A percentile compares a stretch with the other conserved stretches of the same genome.
These are phyloP conservation scores for Paecilomyces sp. DNA, from an alignment of 2,329 filamentous ascomycete genomes.

Conservation along the genomic window DNA sequence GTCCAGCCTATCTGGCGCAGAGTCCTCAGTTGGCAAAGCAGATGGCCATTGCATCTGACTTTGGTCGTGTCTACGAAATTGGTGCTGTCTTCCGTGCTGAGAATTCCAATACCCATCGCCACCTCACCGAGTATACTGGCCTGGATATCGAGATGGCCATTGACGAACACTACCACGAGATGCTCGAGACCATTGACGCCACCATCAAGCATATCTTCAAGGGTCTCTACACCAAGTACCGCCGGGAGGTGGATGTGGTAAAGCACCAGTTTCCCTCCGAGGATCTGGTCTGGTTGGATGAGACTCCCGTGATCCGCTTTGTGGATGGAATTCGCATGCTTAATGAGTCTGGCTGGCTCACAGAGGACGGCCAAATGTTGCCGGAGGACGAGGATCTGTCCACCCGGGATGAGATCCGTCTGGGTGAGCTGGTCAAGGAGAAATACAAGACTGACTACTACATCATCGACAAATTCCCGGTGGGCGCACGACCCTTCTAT, in stretches of 20 bases:
- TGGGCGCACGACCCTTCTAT: conserved; percentile 80
- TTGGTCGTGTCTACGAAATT: conserved; percentile 82
- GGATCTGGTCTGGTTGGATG: conserved; percentile 77
- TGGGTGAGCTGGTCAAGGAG: conserved; percentile 77
- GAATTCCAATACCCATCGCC: conserved; percentile 90
- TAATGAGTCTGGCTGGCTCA: conserved; percentile 66
- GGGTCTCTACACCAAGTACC: conserved; percentile 61
- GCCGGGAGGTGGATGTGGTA: conserved; percentile 68
- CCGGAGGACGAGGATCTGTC: conserved; percentile 72
- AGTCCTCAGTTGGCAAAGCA: conserved; percentile 90
- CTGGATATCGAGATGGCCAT: conserved; percentile 91
- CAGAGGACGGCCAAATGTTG: conserved; percentile 66
- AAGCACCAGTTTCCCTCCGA: conserved; percentile 80
- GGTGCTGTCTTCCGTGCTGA: conserved; percentile 88
- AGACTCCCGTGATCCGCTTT: conserved; percentile 78
- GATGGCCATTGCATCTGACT: conserved; percentile 84
- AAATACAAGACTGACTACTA: conserved; percentile 89
- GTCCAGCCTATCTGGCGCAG: conserved; percentile 80
- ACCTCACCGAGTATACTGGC: conserved; percentile 90
- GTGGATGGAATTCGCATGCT: conserved; percentile 72
- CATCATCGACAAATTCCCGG: conserved; percentile 87
- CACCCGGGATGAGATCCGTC: conserved; percentile 77
- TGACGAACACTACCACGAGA: conserved; percentile 82
- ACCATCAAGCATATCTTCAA: conserved; percentile 75
- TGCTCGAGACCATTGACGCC: conserved; percentile 68